Percentiles rank a stretch among this genome's conserved stretches.
Evolutionary conservation across 257 asterid genomes (phyloP).

Genomic region (Jacaranda mimosifolia): DNA sequence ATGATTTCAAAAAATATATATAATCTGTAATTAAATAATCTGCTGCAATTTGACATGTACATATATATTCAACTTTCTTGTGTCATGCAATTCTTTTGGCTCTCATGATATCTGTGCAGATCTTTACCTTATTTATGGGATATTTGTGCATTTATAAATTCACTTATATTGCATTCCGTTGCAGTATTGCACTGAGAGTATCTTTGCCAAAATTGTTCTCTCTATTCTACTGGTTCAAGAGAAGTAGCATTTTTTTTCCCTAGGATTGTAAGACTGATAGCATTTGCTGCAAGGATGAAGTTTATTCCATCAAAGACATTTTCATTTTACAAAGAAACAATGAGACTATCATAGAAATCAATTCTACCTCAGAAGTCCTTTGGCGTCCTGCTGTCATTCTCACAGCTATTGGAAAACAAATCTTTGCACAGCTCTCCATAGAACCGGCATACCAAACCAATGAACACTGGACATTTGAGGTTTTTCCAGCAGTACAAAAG

Average conservation of each 20-base stretch:
- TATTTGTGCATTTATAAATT: background rate
- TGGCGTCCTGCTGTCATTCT: conserved; percentile 20
- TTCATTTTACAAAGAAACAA: conserved; percentile 10
- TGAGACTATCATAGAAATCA: background rate
- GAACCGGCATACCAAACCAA: conserved; percentile 71
- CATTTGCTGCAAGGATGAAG: conserved; percentile 3
- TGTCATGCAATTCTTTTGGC: conserved; percentile 12
- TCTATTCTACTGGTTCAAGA: background rate
- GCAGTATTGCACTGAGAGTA: background rate
- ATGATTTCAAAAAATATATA: conserved; percentile 21
- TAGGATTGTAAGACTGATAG: background rate
- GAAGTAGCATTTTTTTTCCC: background rate
- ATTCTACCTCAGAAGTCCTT: conserved; percentile 14
- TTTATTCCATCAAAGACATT: conserved; percentile 6
- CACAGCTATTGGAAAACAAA: conserved; percentile 53
- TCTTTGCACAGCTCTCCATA: conserved; percentile 79
- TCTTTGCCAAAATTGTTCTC: background rate
- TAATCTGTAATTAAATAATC: conserved; percentile 39
- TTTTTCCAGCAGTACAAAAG: conserved; percentile 71
- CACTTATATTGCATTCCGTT: background rate
- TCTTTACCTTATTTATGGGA: background rate
- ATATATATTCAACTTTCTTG: conserved; percentile 35
- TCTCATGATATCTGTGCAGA: conserved; percentile 10
- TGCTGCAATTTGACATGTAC: conserved; percentile 37
- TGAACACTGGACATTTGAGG: conserved; percentile 61